These are phyloP conservation scores for Ophiocordyceps robertsii DNA, from an alignment of 2,329 filamentous ascomycete genomes.

Conservation along the genomic window DNA sequence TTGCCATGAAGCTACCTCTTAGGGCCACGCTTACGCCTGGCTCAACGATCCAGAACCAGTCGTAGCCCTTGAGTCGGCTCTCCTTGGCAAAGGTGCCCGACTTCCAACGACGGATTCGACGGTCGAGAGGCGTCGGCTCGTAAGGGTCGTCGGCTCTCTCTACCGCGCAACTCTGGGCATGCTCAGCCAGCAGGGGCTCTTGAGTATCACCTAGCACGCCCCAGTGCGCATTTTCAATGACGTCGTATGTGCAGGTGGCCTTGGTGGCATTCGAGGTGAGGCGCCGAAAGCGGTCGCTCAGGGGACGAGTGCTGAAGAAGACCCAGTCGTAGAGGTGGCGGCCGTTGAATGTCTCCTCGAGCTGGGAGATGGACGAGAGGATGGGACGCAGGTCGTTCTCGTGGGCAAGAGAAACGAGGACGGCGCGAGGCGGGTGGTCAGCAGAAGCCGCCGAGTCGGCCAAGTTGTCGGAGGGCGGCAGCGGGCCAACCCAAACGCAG, in stretches of 20 bases:
- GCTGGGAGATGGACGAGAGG: constrained; percentile 39
- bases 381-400: constrained; percentile 17
- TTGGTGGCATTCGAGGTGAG: constrained; percentile 54
- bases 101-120: constrained; percentile 75
- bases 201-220: constrained; percentile 45
- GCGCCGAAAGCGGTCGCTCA: constrained; percentile 64
- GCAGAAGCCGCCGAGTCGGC: constrained; percentile 4
- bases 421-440: constrained; percentile 15
- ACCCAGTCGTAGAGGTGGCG: constrained; percentile 82
- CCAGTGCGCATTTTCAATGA: constrained; percentile 68
- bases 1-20: neutral
- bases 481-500: constrained; percentile 8
- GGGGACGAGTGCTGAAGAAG: constrained; percentile 73
- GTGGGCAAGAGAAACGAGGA: constrained; percentile 17
- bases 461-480: constrained; percentile 8
- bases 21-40: constrained; percentile 34
- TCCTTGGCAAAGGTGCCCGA: constrained; percentile 73
- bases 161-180: neutral
- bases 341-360: constrained; percentile 49
- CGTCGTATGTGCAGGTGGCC: constrained; percentile 57
- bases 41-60: constrained; percentile 49
- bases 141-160: neutral
- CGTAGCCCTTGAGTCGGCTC: constrained; percentile 47
- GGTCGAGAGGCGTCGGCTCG: constrained; percentile 37
- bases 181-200: neutral